These are phyloP conservation scores for Neopestalotiopsis rosae DNA, from an alignment of 2,329 filamentous ascomycete species.

Conservation along the genomic window DNA sequence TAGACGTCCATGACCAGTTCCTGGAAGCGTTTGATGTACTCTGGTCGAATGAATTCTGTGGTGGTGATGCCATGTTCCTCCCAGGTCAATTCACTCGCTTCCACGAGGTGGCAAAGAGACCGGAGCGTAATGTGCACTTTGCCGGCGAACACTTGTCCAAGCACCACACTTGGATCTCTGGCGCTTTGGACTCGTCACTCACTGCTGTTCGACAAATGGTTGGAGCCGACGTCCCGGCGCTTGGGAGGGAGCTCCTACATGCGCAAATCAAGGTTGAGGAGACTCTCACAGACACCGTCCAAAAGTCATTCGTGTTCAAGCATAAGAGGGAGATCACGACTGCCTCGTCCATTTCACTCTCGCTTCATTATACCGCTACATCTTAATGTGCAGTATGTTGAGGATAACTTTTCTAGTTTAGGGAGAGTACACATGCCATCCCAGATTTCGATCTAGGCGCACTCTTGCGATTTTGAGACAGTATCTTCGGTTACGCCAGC, in stretches of 20 bases:
- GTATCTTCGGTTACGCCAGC: too few relatives aligned
- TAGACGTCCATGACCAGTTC: constrained; percentile 23
- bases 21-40: constrained; percentile 23
- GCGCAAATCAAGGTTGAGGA: background rate
- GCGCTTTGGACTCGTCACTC: background rate
- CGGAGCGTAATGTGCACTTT: background rate
- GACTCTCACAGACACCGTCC: background rate
- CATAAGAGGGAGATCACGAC: background rate
- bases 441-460: too few relatives aligned
- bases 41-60: constrained; percentile 18
- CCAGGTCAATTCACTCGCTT: constrained; percentile 6
- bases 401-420: background rate
- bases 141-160: constrained; percentile 6
- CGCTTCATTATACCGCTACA: background rate
- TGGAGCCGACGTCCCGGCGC: background rate
- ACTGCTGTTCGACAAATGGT: background rate
- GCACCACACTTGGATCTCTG: constrained; percentile 14
- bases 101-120: background rate
- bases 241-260: background rate
- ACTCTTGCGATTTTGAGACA: too few relatives aligned
- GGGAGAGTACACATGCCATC: too few relatives aligned
- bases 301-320: background rate
- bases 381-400: constrained; percentile 10
- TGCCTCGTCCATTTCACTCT: background rate
- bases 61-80: constrained; percentile 19